Conservation (phyloP, 768 basidiomycete genomes). For the Lactifluus subvellereus region DNA sequence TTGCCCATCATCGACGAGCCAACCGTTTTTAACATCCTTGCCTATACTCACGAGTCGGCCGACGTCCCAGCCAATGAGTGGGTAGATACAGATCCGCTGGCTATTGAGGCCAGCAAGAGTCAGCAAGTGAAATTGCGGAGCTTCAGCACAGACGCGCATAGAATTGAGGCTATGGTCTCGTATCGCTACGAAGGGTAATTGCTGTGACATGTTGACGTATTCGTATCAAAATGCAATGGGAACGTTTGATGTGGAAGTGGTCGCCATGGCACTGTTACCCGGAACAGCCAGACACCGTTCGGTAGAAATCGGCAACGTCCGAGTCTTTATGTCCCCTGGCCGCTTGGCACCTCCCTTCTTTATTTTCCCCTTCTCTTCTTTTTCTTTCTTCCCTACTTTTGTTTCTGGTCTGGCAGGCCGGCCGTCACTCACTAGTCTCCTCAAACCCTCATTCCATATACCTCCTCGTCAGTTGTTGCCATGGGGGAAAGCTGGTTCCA, state of each 20-base stretch:
- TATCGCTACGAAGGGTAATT: conserved; percentile 85
- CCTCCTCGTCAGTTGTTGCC: conserved; percentile 25
- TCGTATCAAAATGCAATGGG: too few species aligned
- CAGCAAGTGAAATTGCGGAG: conserved; percentile 92
- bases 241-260: background rate
- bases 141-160: conserved; percentile 97
- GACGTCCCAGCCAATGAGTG: conserved; percentile 91
- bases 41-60: conserved; percentile 88
- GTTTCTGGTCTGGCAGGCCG: conserved; percentile 47
- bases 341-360: background rate
- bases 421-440: conserved; percentile 34
- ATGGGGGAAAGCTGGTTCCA: conserved; percentile 73
- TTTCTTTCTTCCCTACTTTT: conserved; percentile 14
- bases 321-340: conserved; percentile 14
- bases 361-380: conserved; percentile 11
- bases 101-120: conserved; percentile 89
- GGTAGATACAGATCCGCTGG: conserved; percentile 90
- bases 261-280: background rate
- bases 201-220: background rate
- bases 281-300: background rate
- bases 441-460: conserved; percentile 21
- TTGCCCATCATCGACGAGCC: conserved; percentile 92
- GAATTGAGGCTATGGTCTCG: conserved; percentile 96
- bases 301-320: background rate
- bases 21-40: conserved; percentile 95